Conservation (phyloP, 139 green algal species). For the Raphidocelis subcapitata region DNA sequence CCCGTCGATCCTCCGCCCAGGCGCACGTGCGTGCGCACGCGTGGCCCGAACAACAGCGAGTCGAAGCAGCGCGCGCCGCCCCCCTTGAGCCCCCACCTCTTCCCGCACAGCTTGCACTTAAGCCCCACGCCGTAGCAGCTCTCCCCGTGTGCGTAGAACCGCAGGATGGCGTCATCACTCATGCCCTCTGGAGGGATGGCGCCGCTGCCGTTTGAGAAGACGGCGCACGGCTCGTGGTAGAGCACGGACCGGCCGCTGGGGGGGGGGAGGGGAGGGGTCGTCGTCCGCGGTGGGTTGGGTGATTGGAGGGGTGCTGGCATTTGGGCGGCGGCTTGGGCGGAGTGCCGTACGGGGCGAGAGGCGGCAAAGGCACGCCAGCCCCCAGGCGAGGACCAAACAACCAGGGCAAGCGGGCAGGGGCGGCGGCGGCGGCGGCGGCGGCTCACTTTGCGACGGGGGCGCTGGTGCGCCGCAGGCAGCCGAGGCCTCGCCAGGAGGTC, state of each 20-base stretch:
- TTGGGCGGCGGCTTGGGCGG: too few relatives aligned
- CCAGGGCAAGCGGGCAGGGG: neutral
- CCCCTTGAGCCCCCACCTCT: neutral
- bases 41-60: neutral
- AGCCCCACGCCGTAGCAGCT: constrained; percentile 14
- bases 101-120: constrained; percentile 26
- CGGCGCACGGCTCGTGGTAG: constrained; percentile 27
- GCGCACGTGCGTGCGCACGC: too few relatives aligned
- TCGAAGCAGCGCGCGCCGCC: neutral
- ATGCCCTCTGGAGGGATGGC: constrained; percentile 8
- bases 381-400: neutral
- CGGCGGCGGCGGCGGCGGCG: neutral
- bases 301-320: neutral
- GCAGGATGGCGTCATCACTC: constrained; percentile 6
- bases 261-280: neutral
- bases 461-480: constrained; percentile 7
- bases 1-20: too few relatives aligned
- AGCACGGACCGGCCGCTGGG: constrained; percentile 20
- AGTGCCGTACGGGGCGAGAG: neutral
- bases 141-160: constrained; percentile 22
- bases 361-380: neutral
- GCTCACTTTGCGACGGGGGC: constrained; percentile 20
- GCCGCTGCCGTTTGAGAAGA: constrained; percentile 9
- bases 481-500: constrained; percentile 18
- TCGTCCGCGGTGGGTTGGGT: neutral